Evolutionary conservation across 108 stramenopile species (phyloP).

Genomic region (Pseudonitzschia pungens): DNA sequence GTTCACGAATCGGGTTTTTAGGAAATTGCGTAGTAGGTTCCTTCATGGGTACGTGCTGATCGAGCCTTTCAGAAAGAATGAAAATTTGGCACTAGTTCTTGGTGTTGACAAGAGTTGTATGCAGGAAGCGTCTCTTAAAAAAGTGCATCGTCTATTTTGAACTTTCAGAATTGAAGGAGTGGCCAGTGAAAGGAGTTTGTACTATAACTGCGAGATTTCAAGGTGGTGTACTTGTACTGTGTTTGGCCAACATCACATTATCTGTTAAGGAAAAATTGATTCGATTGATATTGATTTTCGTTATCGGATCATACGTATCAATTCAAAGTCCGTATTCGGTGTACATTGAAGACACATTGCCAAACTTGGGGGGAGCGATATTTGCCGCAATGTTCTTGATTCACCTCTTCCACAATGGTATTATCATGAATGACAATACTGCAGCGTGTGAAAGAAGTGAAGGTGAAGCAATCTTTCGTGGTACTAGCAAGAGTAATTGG

Average conservation of each 20-base stretch:
- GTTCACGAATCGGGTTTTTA: not conserved
- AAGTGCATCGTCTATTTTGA: not conserved
- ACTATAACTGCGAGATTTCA: not conserved
- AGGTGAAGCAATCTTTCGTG: not conserved
- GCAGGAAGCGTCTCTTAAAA: no score
- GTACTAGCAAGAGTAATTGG: not conserved
- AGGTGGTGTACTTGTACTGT: not conserved
- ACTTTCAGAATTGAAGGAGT: not conserved
- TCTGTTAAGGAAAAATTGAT: not conserved
- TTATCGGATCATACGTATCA: not conserved
- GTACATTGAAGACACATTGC: not conserved
- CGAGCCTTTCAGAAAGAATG: not conserved
- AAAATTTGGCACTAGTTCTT: not conserved
- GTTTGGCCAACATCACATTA: not conserved
- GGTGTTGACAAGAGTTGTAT: not conserved
- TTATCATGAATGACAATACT: not conserved
- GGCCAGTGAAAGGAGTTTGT: slow-evolving; percentile 6
- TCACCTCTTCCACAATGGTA: not conserved
- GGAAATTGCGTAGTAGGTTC: not conserved
- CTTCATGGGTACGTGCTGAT: not conserved
- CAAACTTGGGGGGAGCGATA: not conserved
- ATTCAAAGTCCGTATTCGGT: slow-evolving; percentile 3
- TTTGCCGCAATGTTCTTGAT: not conserved
- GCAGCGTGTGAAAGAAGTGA: not conserved
- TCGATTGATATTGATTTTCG: not conserved